These are phyloP conservation scores for Alloascoidea africana DNA, from an alignment of 805 yeast genomes.

Conservation along the genomic window DNA sequence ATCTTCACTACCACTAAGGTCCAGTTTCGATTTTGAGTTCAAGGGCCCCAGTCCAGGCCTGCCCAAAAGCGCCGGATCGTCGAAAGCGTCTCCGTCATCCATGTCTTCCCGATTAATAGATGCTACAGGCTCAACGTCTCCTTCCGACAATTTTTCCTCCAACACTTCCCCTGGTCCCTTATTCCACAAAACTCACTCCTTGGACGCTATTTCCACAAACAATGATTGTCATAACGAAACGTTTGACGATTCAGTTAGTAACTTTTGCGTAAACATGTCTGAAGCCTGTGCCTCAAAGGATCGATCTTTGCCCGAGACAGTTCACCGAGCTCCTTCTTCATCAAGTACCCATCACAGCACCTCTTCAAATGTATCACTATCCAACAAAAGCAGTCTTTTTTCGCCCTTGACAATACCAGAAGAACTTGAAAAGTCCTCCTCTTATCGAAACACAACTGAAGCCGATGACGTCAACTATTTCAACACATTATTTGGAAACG, in stretches of 20 bases:
- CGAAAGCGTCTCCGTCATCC: conserved; percentile 3
- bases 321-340: conserved; percentile 7
- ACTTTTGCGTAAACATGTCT: conserved; percentile 62
- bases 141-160: conserved; percentile 1
- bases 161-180: conserved; percentile 2
- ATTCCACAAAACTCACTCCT: too few relatives aligned
- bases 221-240: too few relatives aligned
- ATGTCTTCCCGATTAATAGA: background rate
- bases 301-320: conserved; percentile 42
- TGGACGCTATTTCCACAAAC: too few relatives aligned
- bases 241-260: conserved; percentile 59
- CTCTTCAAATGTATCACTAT: background rate
- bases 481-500: too few relatives aligned
- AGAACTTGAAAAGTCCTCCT: too few relatives aligned
- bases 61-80: conserved; percentile 2
- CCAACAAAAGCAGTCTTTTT: background rate
- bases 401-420: background rate
- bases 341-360: conserved; percentile 3
- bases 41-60: conserved; percentile 2
- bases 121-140: conserved; percentile 4
- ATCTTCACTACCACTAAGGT: conserved; percentile 3
- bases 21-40: conserved; percentile 2
- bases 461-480: too few relatives aligned
- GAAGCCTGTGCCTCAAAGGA: conserved; percentile 73
- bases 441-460: too few relatives aligned